Base-by-base conservation (phyloP, 2,329 filamentous ascomycete species). In the Grosmannia clavigera region DNA sequence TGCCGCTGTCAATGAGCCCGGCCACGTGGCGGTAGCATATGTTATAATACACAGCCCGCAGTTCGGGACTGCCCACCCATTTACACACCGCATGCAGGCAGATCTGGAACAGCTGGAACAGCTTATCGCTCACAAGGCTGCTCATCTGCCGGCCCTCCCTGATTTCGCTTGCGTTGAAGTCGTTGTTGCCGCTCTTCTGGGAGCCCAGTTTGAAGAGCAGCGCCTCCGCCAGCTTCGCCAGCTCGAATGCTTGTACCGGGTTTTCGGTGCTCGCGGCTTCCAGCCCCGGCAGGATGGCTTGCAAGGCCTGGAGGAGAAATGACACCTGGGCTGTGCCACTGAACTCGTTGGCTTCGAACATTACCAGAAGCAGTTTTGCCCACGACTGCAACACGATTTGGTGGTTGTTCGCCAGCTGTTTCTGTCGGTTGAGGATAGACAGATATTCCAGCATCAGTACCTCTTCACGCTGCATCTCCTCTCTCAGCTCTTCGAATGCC, bases 31-130 rank as follows among this genome's bases (percentile, higher is more conserved):
- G 84, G 70, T 92, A 92, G 74, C 88, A 92, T 66, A 96, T 95
- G 67, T 88, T 88, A 72, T 97, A 99, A 73, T 95, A 92, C 27
- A 88, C 81, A 61, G 94, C 85, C 57, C 94, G 85, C 48, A 99
- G 76, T 59, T 84, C 79, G 19, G 88, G 76, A 58, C 82, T 85
- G 5, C 86, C 85, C 1, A 85, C 81, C 68, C 88, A 86, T 63
- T 87, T 85, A 64, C 86, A 83, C 59, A 95, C 87, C 5, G 90
- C 90, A 66, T 86, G 82, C 16, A 96, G 78, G 63, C 89, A 92
- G 48, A 90, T 83, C 64, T 95, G 88, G 78, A 99, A 96, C 4
- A 97, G 81, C 68, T 96, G 88, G 69, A 91, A 92, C 0, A 97
- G 79, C 68, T 94, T 90, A 70, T 97, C 92, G 69, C 90, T 88